Evolutionary conservation across 192 early-diverging fungal species (phyloP).

Genomic region (Chytriomyces sp.): DNA sequence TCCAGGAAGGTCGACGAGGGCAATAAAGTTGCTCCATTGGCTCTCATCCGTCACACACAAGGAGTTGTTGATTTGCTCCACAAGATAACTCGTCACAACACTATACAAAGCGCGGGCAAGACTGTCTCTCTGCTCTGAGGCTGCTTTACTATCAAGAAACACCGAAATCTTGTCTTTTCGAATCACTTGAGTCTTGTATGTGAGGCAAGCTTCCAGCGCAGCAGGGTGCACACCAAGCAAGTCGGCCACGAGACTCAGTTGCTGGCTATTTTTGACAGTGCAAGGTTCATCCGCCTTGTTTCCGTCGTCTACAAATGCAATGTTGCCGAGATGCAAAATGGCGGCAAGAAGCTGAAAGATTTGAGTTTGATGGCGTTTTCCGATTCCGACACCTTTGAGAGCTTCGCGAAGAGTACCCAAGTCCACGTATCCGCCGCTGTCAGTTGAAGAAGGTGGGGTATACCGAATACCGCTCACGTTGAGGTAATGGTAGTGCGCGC

Average conservation of each 20-base stretch:
- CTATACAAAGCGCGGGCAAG: conserved; percentile 83
- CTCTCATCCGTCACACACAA: conserved; percentile 71
- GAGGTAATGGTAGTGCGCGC: conserved; percentile 63
- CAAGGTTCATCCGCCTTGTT: conserved; percentile 73
- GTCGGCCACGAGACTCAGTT: conserved; percentile 74
- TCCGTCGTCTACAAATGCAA: conserved; percentile 75
- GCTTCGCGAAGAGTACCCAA: conserved; percentile 44
- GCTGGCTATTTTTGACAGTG: conserved; percentile 73
- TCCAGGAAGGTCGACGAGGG: conserved; percentile 76
- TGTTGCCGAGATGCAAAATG: conserved; percentile 89
- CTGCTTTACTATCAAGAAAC: conserved; percentile 78
- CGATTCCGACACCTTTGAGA: conserved; percentile 56
- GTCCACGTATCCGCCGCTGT: neutral
- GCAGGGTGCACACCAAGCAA: conserved; percentile 78
- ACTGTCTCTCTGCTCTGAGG: conserved; percentile 78
- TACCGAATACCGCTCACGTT: conserved; percentile 32
- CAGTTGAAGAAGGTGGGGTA: neutral
- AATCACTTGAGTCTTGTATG: conserved; percentile 79
- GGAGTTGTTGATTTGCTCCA: conserved; percentile 87
- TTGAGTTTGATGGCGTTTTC: conserved; percentile 68
- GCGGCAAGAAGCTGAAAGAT: conserved; percentile 85
- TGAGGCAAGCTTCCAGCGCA: conserved; percentile 67
- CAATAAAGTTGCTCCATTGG: conserved; percentile 80
- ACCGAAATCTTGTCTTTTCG: conserved; percentile 81
- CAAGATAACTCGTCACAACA: conserved; percentile 75